These are phyloP conservation scores for Coprinellus micaceus DNA, from an alignment of 768 basidiomycete species.

Conservation along the genomic window DNA sequence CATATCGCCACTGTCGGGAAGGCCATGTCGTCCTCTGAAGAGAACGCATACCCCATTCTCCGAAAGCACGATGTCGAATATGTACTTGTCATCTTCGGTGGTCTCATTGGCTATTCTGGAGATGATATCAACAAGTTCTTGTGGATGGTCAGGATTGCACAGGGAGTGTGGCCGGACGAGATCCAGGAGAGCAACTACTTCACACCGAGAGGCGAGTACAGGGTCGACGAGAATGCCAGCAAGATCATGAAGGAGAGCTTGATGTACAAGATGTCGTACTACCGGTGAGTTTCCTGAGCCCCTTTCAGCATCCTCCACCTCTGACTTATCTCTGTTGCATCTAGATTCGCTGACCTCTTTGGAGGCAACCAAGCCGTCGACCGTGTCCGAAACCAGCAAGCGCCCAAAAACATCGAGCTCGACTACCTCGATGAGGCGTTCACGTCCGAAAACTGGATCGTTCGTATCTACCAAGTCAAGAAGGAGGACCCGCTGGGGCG, in stretches of 20 bases:
- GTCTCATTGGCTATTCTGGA: constrained; percentile 92
- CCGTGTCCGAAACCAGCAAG: constrained; percentile 82
- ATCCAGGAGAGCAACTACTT: constrained; percentile 95
- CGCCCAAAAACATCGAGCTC: constrained; percentile 75
- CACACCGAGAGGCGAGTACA: constrained; percentile 88
- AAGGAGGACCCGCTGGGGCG: constrained; percentile 90
- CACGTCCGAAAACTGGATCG: constrained; percentile 20
- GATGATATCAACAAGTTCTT: constrained; percentile 99
- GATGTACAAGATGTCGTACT: constrained; percentile 99
- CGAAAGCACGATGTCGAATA: constrained; percentile 98
- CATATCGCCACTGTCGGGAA: constrained; percentile 99
- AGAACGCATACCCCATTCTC: constrained; percentile 94
- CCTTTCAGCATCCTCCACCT: background rate
- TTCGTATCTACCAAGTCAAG: constrained; percentile 93
- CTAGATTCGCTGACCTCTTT: constrained; percentile 83
- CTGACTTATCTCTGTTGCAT: background rate
- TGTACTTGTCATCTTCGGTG: constrained; percentile 95
- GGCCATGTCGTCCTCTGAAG: constrained; percentile 92
- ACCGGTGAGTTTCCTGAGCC: constrained; percentile 56
- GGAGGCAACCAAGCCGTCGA: constrained; percentile 70
- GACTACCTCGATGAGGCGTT: constrained; percentile 71
- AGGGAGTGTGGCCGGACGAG: constrained; percentile 98
- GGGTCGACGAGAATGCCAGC: constrained; percentile 81
- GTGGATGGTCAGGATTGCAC: constrained; percentile 95
- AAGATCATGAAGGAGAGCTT: constrained; percentile 89